Conservation (phyloP, 2,329 filamentous ascomycete genomes). For the Xylaria sp. region DNA sequence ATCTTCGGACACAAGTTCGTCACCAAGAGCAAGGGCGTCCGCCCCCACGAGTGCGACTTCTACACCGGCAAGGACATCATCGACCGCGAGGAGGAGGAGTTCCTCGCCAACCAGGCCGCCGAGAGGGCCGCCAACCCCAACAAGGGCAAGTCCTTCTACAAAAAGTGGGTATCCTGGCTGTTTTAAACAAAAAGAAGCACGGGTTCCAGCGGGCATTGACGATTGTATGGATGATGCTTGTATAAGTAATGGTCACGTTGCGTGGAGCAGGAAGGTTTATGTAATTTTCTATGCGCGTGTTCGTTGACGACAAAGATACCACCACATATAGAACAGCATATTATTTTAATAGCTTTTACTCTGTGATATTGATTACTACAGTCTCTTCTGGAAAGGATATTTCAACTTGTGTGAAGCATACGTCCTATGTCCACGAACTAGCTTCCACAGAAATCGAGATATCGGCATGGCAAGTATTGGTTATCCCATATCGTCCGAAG, state of each 20-base stretch:
- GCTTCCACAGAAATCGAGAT: neutral
- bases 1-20: slow-evolving; percentile 74
- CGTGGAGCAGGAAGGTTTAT: neutral
- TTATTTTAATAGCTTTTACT: slow-evolving; percentile 2
- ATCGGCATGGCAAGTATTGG: neutral
- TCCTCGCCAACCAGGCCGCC: slow-evolving; percentile 65
- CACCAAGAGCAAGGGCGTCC: slow-evolving; percentile 64
- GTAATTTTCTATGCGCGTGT: slow-evolving; percentile 14
- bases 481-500: neutral
- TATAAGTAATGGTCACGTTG: neutral
- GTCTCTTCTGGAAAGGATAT: neutral
- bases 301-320: slow-evolving; percentile 30
- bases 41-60: slow-evolving; percentile 71
- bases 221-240: neutral
- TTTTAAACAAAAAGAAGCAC: slow-evolving; percentile 55
- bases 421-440: neutral
- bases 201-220: neutral
- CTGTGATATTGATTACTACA: neutral
- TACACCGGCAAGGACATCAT: slow-evolving; percentile 78
- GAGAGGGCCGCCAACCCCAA: slow-evolving; percentile 46
- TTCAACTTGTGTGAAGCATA: neutral
- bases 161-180: slow-evolving; percentile 67
- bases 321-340: slow-evolving; percentile 11
- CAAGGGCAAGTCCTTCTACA: slow-evolving; percentile 63
- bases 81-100: slow-evolving; percentile 77